Conservation (phyloP, 2,329 filamentous ascomycete species). For the Colletotrichum tropicale region DNA sequence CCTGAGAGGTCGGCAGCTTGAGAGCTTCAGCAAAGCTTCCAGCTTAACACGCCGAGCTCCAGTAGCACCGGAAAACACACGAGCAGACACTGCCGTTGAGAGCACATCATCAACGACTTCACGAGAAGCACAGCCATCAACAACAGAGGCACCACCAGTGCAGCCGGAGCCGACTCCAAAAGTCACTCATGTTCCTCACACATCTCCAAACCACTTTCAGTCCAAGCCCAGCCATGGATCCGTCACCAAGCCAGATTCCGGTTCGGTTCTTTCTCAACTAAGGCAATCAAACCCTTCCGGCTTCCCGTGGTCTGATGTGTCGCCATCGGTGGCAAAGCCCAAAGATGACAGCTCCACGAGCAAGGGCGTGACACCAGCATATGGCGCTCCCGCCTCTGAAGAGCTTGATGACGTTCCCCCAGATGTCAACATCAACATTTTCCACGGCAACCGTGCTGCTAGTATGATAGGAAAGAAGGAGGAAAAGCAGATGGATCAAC, state of each 20-base stretch:
- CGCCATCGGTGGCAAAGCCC: not conserved
- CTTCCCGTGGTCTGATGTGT: constrained; percentile 12
- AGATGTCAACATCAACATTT: constrained; percentile 51
- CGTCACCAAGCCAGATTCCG: constrained; percentile 1
- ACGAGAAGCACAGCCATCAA: not conserved
- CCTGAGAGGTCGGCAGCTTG: constrained; percentile 59
- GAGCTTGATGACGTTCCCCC: constrained; percentile 39
- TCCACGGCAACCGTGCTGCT: constrained; percentile 51
- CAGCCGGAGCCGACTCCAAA: not conserved
- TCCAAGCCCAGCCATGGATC: not conserved
- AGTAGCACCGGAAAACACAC: not conserved
- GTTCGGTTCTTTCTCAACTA: constrained; percentile 14
- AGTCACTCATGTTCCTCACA: constrained; percentile 11
- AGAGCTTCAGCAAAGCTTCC: constrained; percentile 52
- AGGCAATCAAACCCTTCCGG: constrained; percentile 1
- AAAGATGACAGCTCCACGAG: not conserved
- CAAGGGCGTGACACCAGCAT: not conserved
- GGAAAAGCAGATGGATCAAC: not conserved
- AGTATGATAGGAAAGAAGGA: constrained; percentile 38
- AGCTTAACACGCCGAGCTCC: constrained; percentile 36
- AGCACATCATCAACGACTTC: not conserved
- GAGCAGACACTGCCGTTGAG: not conserved
- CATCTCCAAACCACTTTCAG: not conserved
- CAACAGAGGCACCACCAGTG: not conserved
- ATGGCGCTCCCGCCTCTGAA: not conserved